These are phyloP conservation scores for Vigna hirtella DNA, from an alignment of 306 rosid genomes.

Conservation along the genomic window DNA sequence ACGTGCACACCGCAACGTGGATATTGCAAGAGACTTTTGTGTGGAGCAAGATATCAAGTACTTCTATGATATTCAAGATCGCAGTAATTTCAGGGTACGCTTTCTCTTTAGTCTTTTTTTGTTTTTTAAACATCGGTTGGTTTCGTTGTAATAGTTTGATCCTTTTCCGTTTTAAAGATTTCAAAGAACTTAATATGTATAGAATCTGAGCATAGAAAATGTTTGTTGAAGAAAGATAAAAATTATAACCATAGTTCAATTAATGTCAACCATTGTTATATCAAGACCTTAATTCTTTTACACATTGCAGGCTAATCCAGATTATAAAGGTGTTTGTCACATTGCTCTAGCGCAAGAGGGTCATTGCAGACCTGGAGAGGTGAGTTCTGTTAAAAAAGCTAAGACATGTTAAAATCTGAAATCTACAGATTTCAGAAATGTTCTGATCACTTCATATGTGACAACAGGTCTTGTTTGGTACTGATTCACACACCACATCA, in stretches of 20 bases:
- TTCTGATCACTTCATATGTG: conserved; percentile 37
- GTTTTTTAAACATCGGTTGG: background rate
- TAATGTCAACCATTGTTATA: no score
- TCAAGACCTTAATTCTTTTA: no score
- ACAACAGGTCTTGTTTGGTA: conserved; percentile 79
- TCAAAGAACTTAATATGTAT: no score
- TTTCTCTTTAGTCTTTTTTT: background rate
- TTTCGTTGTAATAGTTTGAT: background rate
- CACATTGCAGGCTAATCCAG: conserved; percentile 75
- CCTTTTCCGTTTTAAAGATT: no score
- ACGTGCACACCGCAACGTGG: conserved; percentile 90
- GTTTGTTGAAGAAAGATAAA: no score
- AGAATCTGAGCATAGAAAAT: no score
- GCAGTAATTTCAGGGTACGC: conserved; percentile 72
- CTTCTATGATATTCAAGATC: conserved; percentile 87
- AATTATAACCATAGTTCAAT: no score
- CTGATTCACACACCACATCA: conserved; percentile 90
- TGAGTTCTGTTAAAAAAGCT: conserved; percentile 32
- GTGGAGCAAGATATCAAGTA: conserved; percentile 77
- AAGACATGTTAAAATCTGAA: conserved; percentile 8
- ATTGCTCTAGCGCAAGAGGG: conserved; percentile 92
- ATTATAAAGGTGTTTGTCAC: conserved; percentile 90
- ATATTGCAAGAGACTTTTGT: conserved; percentile 79
- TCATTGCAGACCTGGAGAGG: conserved; percentile 97
- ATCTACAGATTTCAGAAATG: conserved; percentile 23